These are phyloP conservation scores for Codiaeum variegatum DNA, from an alignment of 441 rosid species.

Conservation along the genomic window DNA sequence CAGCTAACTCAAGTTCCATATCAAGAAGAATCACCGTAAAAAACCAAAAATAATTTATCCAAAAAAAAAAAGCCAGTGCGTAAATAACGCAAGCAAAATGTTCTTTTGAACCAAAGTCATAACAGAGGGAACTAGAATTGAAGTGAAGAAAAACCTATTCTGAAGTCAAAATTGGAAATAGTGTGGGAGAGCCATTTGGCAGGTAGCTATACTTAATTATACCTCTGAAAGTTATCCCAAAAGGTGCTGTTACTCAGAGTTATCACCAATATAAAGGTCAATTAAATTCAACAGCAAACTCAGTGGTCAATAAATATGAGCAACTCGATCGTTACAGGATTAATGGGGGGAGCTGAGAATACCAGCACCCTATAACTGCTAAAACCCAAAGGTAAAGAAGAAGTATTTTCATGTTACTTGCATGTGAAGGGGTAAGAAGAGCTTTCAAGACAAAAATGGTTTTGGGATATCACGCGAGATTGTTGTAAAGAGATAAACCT, in stretches of 20 bases:
- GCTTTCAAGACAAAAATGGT: not conserved
- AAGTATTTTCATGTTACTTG: not conserved
- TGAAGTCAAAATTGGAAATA: not conserved
- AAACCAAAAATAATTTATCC: not conserved
- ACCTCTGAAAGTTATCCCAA: not conserved
- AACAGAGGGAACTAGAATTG: not conserved
- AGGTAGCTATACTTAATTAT: not conserved
- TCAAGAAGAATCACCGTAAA: not conserved
- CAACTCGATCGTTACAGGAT: not conserved
- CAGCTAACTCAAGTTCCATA: not conserved
- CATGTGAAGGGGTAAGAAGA: no score
- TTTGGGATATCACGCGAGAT: not conserved
- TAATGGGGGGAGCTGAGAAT: not conserved
- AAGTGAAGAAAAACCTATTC: not conserved
- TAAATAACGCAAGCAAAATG: not conserved
- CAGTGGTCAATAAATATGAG: not conserved
- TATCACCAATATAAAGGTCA: not conserved
- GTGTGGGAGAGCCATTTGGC: not conserved
- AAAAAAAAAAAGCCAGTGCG: not conserved
- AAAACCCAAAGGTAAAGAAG: not conserved
- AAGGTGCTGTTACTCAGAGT: not conserved
- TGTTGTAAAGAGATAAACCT: not conserved
- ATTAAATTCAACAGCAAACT: constrained; percentile 1
- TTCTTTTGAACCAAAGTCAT: not conserved
- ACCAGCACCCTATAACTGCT: not conserved